phyloP scores from a whole-genome alignment of 257 asterid genomes.

The Coffea eugenioides region DNA sequence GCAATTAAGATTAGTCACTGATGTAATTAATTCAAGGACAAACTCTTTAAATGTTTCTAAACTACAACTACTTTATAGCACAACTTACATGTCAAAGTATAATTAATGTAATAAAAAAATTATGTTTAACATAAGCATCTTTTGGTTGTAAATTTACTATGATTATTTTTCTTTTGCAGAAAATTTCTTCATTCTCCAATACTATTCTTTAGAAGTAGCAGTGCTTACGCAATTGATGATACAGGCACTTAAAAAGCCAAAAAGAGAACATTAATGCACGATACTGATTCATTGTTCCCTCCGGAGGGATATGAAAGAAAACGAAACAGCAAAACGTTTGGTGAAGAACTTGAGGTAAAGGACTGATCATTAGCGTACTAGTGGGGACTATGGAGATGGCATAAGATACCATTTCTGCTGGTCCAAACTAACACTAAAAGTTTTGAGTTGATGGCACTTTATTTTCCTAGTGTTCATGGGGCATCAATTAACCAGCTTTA shows the following conservation, averaged over 20 bases:
- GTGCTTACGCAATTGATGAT: background rate
- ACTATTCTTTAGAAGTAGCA: no score
- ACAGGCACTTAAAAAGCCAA: background rate
- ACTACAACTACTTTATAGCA: no score
- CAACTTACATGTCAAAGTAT: no score
- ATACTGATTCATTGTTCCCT: background rate
- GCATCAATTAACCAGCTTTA: background rate
- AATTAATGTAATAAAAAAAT: no score
- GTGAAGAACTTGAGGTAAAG: background rate
- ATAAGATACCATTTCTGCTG: slow-evolving; percentile 5
- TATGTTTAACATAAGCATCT: no score
- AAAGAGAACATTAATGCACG: background rate
- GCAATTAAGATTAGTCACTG: no score
- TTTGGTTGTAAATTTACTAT: no score
- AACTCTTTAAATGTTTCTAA: no score
- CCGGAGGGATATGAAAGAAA: background rate
- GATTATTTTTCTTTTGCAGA: no score
- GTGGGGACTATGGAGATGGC: background rate
- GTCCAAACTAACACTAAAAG: slow-evolving; percentile 2
- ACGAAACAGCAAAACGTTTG: background rate
- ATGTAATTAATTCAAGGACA: no score
- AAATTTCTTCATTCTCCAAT: no score
- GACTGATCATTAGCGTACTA: background rate
- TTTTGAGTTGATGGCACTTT: slow-evolving; percentile 2
- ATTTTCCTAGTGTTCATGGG: background rate